Conservation (phyloP, 176 grass and related monocot species). For the Phoenix roebelenii region DNA sequence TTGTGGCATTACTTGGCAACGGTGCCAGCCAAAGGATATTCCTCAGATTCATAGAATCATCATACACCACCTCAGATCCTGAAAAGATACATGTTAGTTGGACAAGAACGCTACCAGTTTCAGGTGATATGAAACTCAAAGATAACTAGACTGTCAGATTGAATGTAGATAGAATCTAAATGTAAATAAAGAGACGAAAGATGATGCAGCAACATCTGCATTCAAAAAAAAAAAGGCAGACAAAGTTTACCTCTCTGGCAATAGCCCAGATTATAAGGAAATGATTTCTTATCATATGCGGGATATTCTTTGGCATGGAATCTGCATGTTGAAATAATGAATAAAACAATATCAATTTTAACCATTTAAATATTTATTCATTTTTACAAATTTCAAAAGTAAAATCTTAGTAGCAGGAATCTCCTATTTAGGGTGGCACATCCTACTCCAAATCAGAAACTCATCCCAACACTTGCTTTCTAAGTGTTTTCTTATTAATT, state of each 20-base stretch:
- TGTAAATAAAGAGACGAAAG: constrained; percentile 2
- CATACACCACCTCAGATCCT: constrained; percentile 62
- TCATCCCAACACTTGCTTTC: too few species aligned
- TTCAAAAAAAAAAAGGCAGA: constrained; percentile 5
- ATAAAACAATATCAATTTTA: constrained; percentile 4
- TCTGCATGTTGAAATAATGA: constrained; percentile 23
- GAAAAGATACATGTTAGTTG: neutral
- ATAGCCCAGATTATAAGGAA: constrained; percentile 78
- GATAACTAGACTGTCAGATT: neutral
- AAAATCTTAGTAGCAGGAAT: too few species aligned
- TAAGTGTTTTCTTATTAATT: too few species aligned
- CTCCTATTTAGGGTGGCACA: too few species aligned
- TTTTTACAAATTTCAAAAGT: too few species aligned
- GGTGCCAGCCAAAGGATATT: constrained; percentile 94
- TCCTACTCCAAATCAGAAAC: too few species aligned
- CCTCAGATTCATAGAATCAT: constrained; percentile 80
- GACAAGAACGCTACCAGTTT: too few species aligned
- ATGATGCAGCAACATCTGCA: neutral
- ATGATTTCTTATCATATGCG: constrained; percentile 48
- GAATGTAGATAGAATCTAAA: neutral
- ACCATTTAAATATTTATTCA: too few species aligned
- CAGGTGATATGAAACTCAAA: neutral
- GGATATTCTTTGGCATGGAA: constrained; percentile 98
- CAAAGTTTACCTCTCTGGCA: constrained; percentile 58
- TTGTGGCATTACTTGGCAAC: constrained; percentile 42